A percentile compares a stretch with the other conserved stretches of the same genome.
Evolutionary conservation across 2,329 filamentous ascomycete species (phyloP).

Genomic region (Verticillium klebahnii): DNA sequence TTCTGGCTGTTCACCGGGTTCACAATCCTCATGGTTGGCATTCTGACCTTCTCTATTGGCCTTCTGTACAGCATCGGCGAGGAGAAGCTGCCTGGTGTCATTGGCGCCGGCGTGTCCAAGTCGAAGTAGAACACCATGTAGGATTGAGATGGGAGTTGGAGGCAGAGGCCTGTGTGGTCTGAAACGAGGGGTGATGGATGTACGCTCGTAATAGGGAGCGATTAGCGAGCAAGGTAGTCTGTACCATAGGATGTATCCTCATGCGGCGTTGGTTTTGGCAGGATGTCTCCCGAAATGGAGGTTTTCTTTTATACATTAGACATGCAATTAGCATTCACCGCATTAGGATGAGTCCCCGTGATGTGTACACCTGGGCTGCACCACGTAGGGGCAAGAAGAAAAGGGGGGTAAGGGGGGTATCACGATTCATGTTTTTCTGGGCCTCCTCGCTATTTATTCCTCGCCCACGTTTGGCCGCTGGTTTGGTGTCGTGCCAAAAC

Average conservation of each 20-base stretch:
- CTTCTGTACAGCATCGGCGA: constrained; percentile 80
- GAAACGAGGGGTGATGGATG: constrained; percentile 1
- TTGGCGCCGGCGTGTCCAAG: constrained; percentile 87
- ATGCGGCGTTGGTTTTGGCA: constrained; percentile 18
- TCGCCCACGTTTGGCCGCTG: constrained; percentile 23
- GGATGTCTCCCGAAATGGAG: constrained; percentile 15
- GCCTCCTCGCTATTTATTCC: constrained; percentile 12
- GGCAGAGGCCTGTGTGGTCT: constrained; percentile 4
- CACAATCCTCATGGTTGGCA: constrained; percentile 62
- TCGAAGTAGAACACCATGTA: constrained; percentile 45
- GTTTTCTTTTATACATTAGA: constrained; percentile 13
- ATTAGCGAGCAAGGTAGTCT: constrained; percentile 9
- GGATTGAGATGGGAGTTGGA: background rate
- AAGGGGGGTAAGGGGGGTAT: background rate
- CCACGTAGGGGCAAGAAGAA: background rate
- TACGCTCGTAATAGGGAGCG: constrained; percentile 13
- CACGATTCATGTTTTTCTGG: background rate
- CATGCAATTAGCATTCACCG: constrained; percentile 5
- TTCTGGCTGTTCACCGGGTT: constrained; percentile 86
- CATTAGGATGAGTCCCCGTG: background rate
- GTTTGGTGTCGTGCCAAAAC: constrained; percentile 39
- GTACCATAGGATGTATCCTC: constrained; percentile 23
- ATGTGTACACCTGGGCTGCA: background rate
- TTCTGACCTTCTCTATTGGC: constrained; percentile 67
- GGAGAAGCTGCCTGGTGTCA: constrained; percentile 86